Evolutionary conservation across 2,329 filamentous ascomycete genomes (phyloP).

Genomic region (Zymoseptoria pseudotritici): DNA sequence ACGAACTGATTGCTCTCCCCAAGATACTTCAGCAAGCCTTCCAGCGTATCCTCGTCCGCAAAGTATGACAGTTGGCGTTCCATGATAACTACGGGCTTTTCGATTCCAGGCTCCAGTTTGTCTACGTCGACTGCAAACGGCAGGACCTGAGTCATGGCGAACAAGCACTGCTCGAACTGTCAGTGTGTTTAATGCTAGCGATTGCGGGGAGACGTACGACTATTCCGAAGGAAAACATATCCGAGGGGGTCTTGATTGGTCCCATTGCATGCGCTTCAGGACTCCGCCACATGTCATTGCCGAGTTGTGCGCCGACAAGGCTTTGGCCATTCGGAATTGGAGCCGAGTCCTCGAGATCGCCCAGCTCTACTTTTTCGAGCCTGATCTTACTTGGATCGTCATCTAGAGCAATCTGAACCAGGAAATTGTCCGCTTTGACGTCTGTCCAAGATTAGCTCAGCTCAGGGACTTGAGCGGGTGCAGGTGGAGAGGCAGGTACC

Average conservation of each 20-base stretch:
- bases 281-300: constrained; percentile 30
- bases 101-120: constrained; percentile 29
- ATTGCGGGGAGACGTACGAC: constrained; percentile 9
- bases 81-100: constrained; percentile 33
- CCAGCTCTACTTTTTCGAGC: constrained; percentile 21
- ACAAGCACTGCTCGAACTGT: neutral
- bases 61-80: constrained; percentile 30
- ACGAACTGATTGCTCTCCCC: constrained; percentile 35
- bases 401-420: constrained; percentile 17
- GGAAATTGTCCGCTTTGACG: constrained; percentile 27
- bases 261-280: constrained; percentile 26
- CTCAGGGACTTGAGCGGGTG: neutral
- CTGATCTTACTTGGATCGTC: constrained; percentile 6
- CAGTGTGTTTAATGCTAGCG: neutral
- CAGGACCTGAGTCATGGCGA: neutral
- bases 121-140: constrained; percentile 21
- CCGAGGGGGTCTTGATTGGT: constrained; percentile 25
- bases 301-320: constrained; percentile 26
- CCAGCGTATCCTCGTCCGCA: constrained; percentile 19
- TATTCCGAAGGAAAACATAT: constrained; percentile 27
- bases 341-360: constrained; percentile 30
- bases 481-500: neutral
- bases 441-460: constrained; percentile 12
- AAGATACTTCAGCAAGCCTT: constrained; percentile 30
- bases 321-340: constrained; percentile 26